phyloP scores from a whole-genome alignment of 805 yeast genomes.

The Grigorovia transvaalensis region DNA sequence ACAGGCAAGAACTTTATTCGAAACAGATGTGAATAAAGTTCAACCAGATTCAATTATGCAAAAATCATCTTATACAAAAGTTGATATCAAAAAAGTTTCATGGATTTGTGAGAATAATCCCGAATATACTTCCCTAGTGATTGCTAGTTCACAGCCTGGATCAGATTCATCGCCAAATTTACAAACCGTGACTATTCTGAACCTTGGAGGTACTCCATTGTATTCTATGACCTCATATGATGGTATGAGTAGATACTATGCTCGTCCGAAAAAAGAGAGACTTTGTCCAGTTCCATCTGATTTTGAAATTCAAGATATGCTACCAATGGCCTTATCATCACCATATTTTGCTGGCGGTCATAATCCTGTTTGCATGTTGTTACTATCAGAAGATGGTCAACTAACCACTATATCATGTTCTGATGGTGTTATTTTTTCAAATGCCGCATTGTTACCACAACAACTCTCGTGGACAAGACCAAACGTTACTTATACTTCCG shows the following conservation, averaged over 20 bases:
- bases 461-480: constrained; percentile 73
- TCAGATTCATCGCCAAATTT: constrained; percentile 29
- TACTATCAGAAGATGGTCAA: constrained; percentile 53
- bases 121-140: constrained; percentile 61
- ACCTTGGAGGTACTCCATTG: constrained; percentile 71
- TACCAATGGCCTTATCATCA: constrained; percentile 47
- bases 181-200: constrained; percentile 43
- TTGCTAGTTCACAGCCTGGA: constrained; percentile 52
- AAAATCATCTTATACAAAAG: constrained; percentile 8
- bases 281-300: constrained; percentile 44
- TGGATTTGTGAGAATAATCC: constrained; percentile 82
- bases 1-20: constrained; percentile 63
- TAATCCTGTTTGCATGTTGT: constrained; percentile 56
- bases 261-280: constrained; percentile 45
- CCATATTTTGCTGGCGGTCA: constrained; percentile 78
- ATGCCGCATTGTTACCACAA: constrained; percentile 65
- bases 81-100: constrained; percentile 41
- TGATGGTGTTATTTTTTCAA: constrained; percentile 39
- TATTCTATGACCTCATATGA: constrained; percentile 76
- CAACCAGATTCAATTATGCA: constrained; percentile 18
- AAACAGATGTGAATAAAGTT: constrained; percentile 51
- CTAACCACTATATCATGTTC: constrained; percentile 53
- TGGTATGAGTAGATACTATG: constrained; percentile 69
- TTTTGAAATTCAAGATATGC: constrained; percentile 35
- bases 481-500: constrained; percentile 44